Base-by-base conservation (phyloP, 2,329 filamentous ascomycete species). In the Alternaria atra region DNA sequence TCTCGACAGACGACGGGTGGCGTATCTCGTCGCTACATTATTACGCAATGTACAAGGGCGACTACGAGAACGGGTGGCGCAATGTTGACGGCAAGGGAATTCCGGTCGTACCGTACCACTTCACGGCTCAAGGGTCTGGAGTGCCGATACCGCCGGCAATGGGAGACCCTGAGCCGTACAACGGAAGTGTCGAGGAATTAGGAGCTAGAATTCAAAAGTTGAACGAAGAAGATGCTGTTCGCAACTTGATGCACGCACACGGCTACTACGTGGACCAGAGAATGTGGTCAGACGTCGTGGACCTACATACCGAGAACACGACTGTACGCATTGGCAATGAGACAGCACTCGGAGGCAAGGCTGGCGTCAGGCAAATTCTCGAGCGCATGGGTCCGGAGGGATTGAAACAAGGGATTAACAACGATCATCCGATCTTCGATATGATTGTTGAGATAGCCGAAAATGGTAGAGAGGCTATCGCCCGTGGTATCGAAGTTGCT, bases 391-490 rank as follows among this genome's bases (percentile, higher is more conserved):
- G 68, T 3, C 63, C 68, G 4, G 64, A 70, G 34, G 63, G 60
- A 4, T 50, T 73, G 55, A 66, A 60, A 10, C 60, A 65, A 29
- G 70, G 70, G 8, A 64, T 72, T 40, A 66, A 69, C 39, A 73
- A 71, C 46, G 69, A 72, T 34, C 68, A 72, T 54, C 67, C 61
- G 1, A 71, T 72, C 52, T 70, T 73, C 46, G 68, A 69, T 39
- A 59, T 68, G 62, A 65, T 73, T 17, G 68, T 73, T 12, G 48
- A 69, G 3, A 60, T 73, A 5, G 25, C 57, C 13, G 20, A 50
- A 4, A 61, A 68, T 29, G 68, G 68, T 1, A 44, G 53, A 27
- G 60, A 65, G 55, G 70, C 68, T 3, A 53, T 65, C 20, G 64
- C 62, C 10, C 62, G 71, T 29, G 71, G 71, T 0, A 61, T 70